These are phyloP conservation scores for Mycena metata DNA, from an alignment of 768 basidiomycete genomes.

Conservation along the genomic window DNA sequence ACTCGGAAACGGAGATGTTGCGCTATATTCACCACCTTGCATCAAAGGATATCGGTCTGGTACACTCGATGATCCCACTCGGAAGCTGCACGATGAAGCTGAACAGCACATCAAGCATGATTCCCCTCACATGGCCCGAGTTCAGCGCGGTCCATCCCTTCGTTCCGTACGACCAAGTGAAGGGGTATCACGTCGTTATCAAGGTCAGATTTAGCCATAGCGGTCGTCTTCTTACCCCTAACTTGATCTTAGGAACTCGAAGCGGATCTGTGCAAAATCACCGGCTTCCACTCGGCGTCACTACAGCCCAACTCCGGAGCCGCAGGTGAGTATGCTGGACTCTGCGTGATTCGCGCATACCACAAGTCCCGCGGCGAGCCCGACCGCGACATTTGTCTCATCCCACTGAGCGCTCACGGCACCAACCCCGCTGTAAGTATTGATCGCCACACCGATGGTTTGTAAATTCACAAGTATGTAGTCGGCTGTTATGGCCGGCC, in stretches of 20 bases:
- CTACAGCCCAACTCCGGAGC: conserved; percentile 99
- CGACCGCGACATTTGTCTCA: conserved; percentile 91
- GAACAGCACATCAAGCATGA: conserved; percentile 98
- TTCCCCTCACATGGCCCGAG: conserved; percentile 94
- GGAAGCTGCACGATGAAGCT: conserved; percentile 99
- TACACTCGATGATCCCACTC: conserved; percentile 96
- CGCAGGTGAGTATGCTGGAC: conserved; percentile 97
- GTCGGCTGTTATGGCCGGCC: conserved; percentile 97
- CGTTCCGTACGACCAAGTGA: conserved; percentile 88
- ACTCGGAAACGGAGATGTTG: conserved; percentile 98
- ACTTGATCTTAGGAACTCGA: conserved; percentile 81
- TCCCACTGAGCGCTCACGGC: conserved; percentile 96
- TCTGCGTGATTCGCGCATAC: conserved; percentile 94
- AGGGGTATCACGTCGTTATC: conserved; percentile 88
- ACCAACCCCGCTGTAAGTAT: conserved; percentile 94
- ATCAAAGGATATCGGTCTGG: conserved; percentile 93
- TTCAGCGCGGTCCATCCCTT: conserved; percentile 94
- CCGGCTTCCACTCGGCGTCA: conserved; percentile 95
- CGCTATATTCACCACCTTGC: conserved; percentile 96
- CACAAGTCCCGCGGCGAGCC: conserved; percentile 90
- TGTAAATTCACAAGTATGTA: conserved; percentile 49
- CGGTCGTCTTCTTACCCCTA: background rate
- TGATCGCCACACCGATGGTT: background rate
- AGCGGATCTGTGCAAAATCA: conserved; percentile 90
- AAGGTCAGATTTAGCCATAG: conserved; percentile 58